Conservation (phyloP, 2,329 filamentous ascomycete species). For the Xylaria multiplex region DNA sequence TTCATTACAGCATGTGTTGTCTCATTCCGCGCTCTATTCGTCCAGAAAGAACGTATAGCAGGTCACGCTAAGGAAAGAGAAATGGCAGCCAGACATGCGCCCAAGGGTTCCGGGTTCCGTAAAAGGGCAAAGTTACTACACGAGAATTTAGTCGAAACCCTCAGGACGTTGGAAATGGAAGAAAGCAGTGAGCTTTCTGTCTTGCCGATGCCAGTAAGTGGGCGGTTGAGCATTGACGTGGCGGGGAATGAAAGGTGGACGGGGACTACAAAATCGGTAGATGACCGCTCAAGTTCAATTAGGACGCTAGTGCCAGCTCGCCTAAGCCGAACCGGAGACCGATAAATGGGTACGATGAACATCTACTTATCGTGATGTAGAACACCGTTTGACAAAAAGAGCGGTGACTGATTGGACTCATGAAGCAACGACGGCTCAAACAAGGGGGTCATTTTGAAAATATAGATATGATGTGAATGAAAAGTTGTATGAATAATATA, state of each 20-base stretch:
- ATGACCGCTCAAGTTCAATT: slow-evolving; percentile 4
- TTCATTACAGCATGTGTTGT: background rate
- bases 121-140: background rate
- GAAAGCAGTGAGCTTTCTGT: background rate
- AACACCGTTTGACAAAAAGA: background rate
- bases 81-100: background rate
- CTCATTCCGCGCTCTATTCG: slow-evolving; percentile 4
- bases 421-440: too few relatives aligned
- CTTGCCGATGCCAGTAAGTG: background rate
- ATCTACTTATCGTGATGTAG: background rate
- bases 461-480: too few relatives aligned
- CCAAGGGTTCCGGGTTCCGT: background rate
- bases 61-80: background rate
- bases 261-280: background rate
- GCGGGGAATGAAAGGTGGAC: background rate
- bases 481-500: too few relatives aligned
- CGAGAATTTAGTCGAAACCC: background rate
- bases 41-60: background rate
- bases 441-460: too few relatives aligned
- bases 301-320: background rate
- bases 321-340: background rate
- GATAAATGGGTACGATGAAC: background rate
- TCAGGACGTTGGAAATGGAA: background rate
- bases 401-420: background rate
- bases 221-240: background rate